phyloP scores from a whole-genome alignment of 108 stramenopile genomes.

The Fragilaria crotonensis region DNA sequence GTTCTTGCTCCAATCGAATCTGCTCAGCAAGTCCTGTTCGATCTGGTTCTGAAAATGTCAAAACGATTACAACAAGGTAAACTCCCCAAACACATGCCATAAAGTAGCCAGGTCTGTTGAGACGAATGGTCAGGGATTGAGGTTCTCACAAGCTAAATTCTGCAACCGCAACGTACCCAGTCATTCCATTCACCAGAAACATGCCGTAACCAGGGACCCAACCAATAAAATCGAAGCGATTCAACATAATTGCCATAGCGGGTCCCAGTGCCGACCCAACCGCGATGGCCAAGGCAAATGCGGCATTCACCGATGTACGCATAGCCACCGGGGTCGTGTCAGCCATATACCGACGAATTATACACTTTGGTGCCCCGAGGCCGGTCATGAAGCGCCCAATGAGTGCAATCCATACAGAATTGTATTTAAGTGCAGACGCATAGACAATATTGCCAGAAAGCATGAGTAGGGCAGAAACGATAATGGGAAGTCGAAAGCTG shows the following conservation, averaged over 20 bases:
- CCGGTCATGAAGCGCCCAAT: conserved; percentile 76
- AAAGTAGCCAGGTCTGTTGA: conserved; percentile 51
- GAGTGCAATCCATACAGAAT: conserved; percentile 55
- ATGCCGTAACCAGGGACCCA: conserved; percentile 30
- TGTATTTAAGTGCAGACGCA: conserved; percentile 47
- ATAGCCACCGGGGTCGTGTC: conserved; percentile 62
- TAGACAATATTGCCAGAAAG: conserved; percentile 75
- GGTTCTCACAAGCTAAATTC: neutral
- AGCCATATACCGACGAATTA: conserved; percentile 85
- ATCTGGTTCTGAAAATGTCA: conserved; percentile 48
- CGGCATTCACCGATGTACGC: conserved; percentile 74
- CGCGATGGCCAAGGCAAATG: conserved; percentile 74
- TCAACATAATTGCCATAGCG: conserved; percentile 62
- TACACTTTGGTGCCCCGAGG: conserved; percentile 75
- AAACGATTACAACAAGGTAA: conserved; percentile 28
- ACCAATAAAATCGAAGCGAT: conserved; percentile 29
- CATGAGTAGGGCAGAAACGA: conserved; percentile 57
- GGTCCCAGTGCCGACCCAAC: conserved; percentile 81
- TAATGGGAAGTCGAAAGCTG: conserved; percentile 62
- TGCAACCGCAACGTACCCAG: conserved; percentile 17
- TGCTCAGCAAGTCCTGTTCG: conserved; percentile 56
- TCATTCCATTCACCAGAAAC: conserved; percentile 69
- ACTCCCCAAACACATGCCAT: conserved; percentile 73
- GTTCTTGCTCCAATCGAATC: conserved; percentile 23
- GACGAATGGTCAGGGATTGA: neutral